phyloP scores from a whole-genome alignment of 768 basidiomycete genomes.

The Boletellus ananiceps region DNA sequence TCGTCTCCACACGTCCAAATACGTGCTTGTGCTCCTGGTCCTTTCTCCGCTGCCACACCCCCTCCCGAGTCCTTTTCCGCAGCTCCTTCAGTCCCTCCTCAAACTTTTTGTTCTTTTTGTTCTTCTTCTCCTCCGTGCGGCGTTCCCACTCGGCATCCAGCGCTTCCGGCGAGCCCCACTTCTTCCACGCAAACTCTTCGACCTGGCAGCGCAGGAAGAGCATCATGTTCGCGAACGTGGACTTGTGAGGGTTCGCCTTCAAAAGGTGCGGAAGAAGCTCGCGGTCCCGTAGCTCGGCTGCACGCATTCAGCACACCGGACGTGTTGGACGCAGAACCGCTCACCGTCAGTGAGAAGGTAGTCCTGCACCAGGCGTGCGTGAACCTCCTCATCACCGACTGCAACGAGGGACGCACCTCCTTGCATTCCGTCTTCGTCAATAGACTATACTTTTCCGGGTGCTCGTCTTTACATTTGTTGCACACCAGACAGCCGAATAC shows the following conservation, averaged over 20 bases:
- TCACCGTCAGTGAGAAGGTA: constrained; percentile 90
- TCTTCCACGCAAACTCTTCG: constrained; percentile 95
- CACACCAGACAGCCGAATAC: constrained; percentile 86
- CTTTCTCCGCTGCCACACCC: constrained; percentile 82
- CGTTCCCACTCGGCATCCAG: constrained; percentile 84
- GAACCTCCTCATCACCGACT: neutral
- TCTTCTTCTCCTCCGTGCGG: constrained; percentile 76
- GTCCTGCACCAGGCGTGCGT: constrained; percentile 47
- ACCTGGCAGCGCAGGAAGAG: constrained; percentile 90
- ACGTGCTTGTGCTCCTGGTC: constrained; percentile 87
- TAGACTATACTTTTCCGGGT: constrained; percentile 89
- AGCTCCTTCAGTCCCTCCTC: constrained; percentile 85
- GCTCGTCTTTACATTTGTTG: constrained; percentile 82
- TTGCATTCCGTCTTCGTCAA: constrained; percentile 99
- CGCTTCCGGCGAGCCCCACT: constrained; percentile 94
- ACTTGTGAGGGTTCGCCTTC: constrained; percentile 92
- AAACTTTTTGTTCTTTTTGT: constrained; percentile 92
- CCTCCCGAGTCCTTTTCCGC: constrained; percentile 79
- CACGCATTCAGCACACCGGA: neutral
- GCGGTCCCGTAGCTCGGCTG: constrained; percentile 90
- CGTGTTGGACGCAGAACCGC: constrained; percentile 23
- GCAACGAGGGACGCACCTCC: constrained; percentile 50
- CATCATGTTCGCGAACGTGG: constrained; percentile 99
- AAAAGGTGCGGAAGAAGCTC: constrained; percentile 90
- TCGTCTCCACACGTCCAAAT: constrained; percentile 59